Conservation (phyloP, 768 basidiomycete genomes). For the Suillus discolor region DNA sequence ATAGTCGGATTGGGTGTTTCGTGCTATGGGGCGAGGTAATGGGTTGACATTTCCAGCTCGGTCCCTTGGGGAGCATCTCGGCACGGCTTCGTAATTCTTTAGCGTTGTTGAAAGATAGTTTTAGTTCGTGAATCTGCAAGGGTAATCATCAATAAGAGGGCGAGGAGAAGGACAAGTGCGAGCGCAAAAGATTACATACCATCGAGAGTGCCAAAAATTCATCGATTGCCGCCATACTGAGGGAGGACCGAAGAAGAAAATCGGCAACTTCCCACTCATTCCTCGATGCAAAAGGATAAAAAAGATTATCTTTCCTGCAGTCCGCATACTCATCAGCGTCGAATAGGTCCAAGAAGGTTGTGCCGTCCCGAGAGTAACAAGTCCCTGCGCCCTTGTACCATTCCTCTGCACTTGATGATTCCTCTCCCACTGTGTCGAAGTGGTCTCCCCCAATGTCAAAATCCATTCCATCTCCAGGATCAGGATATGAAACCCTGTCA, state of each 20-base stretch:
- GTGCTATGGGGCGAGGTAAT: constrained; percentile 16
- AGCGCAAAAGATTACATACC: constrained; percentile 19
- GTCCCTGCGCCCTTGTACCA: too few relatives aligned
- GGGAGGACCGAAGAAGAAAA: constrained; percentile 26
- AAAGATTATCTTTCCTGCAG: too few relatives aligned
- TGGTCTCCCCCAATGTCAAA: too few relatives aligned
- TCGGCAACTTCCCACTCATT: constrained; percentile 35
- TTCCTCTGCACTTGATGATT: too few relatives aligned
- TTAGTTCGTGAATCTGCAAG: constrained; percentile 1
- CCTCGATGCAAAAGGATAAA: constrained; percentile 34
- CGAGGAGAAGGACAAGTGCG: not conserved
- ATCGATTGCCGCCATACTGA: constrained; percentile 33
- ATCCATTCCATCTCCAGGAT: too few relatives aligned
- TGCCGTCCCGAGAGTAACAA: too few relatives aligned
- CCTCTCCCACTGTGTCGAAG: too few relatives aligned
- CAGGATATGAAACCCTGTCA: too few relatives aligned
- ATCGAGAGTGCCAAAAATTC: constrained; percentile 29
- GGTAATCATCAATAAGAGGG: too few relatives aligned
- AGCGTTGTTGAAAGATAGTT: constrained; percentile 26
- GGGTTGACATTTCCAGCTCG: constrained; percentile 20
- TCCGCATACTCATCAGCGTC: too few relatives aligned
- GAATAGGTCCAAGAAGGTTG: too few relatives aligned
- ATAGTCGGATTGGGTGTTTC: constrained; percentile 25
- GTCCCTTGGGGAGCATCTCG: constrained; percentile 26
- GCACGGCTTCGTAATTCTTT: constrained; percentile 23